Conservation (phyloP, 1,284 basidiomycete species). For the Rhodotorula sp. region DNA sequence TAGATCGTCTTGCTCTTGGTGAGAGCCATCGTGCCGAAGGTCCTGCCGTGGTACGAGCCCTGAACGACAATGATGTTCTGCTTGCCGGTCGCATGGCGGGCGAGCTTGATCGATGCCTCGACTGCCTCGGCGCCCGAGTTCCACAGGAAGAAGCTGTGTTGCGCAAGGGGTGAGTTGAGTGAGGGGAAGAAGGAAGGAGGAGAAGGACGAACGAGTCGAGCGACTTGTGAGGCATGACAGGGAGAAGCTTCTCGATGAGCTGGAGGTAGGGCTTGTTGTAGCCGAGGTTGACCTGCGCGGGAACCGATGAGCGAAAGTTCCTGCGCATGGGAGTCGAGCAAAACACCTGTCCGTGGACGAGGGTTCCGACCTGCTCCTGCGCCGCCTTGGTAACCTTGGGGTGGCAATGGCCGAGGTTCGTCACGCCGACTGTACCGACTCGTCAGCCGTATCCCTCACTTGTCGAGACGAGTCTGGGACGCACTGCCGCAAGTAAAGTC, state of each 20-base stretch:
- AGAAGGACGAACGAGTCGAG: conserved; percentile 71
- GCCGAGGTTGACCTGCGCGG: conserved; percentile 68
- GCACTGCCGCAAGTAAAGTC: conserved; percentile 73
- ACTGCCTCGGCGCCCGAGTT: conserved; percentile 91
- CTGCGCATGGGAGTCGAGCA: no score
- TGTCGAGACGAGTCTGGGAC: conserved; percentile 42
- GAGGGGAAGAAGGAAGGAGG: background rate
- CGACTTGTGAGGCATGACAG: conserved; percentile 71
- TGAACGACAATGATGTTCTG: conserved; percentile 91
- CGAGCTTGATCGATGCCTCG: conserved; percentile 75
- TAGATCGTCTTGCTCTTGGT: conserved; percentile 91
- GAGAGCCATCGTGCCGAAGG: conserved; percentile 73
- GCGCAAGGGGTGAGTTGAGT: background rate
- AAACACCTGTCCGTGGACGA: conserved; percentile 69
- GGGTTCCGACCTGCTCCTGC: conserved; percentile 74
- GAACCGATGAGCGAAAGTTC: conserved; percentile 6
- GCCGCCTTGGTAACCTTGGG: conserved; percentile 81
- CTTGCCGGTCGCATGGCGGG: conserved; percentile 68
- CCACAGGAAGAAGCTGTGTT: conserved; percentile 6
- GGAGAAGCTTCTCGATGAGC: conserved; percentile 73
- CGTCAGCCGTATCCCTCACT: background rate
- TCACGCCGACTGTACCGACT: conserved; percentile 51
- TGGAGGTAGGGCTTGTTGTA: conserved; percentile 72
- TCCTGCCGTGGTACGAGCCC: conserved; percentile 78
- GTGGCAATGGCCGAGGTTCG: conserved; percentile 81